Evolutionary conservation across 2,329 filamentous ascomycete species (phyloP).

Genomic region (Colletotrichum musicola): DNA sequence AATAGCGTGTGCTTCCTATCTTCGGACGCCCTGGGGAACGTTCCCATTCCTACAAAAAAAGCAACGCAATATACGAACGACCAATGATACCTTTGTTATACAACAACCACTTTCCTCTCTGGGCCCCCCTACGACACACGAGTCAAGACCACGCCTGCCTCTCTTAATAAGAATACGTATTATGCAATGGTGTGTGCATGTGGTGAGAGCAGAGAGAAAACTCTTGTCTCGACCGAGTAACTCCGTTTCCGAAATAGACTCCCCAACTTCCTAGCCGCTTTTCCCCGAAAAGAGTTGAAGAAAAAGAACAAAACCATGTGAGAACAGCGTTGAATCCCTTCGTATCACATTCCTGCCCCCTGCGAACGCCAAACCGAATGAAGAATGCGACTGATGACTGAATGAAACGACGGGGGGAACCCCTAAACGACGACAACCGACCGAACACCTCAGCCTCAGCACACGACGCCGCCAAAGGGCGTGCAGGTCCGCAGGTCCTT

Average conservation of each 20-base stretch:
- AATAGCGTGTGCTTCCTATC: neutral
- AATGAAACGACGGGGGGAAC: slow-evolving; percentile 5
- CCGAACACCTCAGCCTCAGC: slow-evolving; percentile 45
- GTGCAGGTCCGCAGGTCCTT: slow-evolving; percentile 84
- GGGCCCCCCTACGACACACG: neutral
- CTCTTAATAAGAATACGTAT: slow-evolving; percentile 14
- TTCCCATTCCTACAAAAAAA: neutral
- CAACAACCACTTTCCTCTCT: neutral
- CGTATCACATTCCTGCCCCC: slow-evolving; percentile 25
- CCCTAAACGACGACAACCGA: slow-evolving; percentile 22
- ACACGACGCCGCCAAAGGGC: slow-evolving; percentile 75
- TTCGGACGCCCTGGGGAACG: neutral
- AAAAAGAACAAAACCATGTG: slow-evolving; percentile 1
- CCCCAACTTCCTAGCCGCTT: slow-evolving; percentile 10
- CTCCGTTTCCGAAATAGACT: slow-evolving; percentile 10
- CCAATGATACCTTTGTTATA: neutral
- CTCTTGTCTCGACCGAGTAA: slow-evolving; percentile 12
- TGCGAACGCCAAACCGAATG: slow-evolving; percentile 35
- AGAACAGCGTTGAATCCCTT: slow-evolving; percentile 6
- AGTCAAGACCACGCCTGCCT: neutral
- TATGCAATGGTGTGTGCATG: slow-evolving; percentile 11
- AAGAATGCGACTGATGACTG: slow-evolving; percentile 23
- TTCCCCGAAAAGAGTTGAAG: neutral
- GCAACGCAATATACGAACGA: slow-evolving; percentile 1
- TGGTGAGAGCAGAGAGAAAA: neutral